Conservation (phyloP, 2,329 filamentous ascomycete species). For the Epichloe hybrida region DNA sequence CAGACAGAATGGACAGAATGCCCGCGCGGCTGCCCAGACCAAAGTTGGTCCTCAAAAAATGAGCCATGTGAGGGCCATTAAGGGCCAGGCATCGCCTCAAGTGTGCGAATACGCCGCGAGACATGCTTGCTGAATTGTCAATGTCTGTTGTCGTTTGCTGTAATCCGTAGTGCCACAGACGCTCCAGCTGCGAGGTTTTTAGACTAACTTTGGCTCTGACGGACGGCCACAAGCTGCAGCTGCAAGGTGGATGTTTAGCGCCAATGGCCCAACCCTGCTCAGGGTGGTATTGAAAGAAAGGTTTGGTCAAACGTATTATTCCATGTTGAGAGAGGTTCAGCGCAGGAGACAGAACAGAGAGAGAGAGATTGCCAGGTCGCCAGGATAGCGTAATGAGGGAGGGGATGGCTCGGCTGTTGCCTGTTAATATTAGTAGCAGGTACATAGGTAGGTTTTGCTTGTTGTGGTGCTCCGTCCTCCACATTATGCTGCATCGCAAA, state of each 20-base stretch:
- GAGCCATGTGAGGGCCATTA: background rate
- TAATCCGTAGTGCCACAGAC: background rate
- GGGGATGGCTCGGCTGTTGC: constrained; percentile 3
- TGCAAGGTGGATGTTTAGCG: constrained; percentile 4
- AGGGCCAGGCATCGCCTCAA: background rate
- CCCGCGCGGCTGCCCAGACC: no score
- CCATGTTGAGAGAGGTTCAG: constrained; percentile 2
- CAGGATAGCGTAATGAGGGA: constrained; percentile 1
- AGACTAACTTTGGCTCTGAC: background rate
- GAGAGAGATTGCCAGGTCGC: background rate
- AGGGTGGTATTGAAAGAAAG: constrained; percentile 7
- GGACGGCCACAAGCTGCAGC: background rate
- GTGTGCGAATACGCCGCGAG: background rate
- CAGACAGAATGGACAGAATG: background rate
- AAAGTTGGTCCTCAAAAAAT: background rate
- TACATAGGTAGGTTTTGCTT: background rate
- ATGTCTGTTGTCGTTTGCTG: background rate
- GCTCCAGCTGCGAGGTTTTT: constrained; percentile 3
- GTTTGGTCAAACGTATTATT: constrained; percentile 5
- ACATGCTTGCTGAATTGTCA: background rate
- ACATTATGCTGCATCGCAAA: background rate
- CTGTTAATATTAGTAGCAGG: constrained; percentile 1
- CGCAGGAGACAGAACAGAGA: background rate
- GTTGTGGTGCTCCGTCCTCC: background rate
- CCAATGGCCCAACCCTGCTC: constrained; percentile 6